Conservation (phyloP, 208 protist species). For the Endotrypanum monterogeii region DNA sequence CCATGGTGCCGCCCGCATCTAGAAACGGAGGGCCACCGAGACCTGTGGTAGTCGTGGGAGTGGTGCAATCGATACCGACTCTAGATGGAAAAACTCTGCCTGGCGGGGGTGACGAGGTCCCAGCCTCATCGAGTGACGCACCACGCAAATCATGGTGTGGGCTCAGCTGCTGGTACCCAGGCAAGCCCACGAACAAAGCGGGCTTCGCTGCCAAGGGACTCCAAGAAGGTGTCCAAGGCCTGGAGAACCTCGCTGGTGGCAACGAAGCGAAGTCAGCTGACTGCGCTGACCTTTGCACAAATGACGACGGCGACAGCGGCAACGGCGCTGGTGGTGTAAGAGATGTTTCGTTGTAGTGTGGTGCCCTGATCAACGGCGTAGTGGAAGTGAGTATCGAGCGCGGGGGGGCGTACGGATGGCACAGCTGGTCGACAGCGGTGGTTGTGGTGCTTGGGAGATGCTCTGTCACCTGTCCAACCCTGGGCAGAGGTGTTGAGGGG, state of each 20-base stretch:
- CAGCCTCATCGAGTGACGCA: background rate
- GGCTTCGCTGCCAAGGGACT: constrained; percentile 5
- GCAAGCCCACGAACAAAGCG: constrained; percentile 24
- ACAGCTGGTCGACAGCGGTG: background rate
- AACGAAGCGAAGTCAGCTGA: background rate
- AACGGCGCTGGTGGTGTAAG: background rate
- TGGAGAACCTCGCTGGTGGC: background rate
- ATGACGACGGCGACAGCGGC: background rate
- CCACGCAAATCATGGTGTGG: background rate
- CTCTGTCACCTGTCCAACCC: background rate
- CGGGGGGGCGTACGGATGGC: constrained; percentile 3
- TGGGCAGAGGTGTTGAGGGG: background rate
- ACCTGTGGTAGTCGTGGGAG: background rate
- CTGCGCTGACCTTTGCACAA: background rate
- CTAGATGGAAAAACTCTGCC: background rate
- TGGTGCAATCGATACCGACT: background rate
- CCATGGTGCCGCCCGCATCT: background rate
- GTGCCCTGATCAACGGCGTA: background rate
- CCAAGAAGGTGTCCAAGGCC: background rate
- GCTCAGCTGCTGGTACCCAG: constrained; percentile 8
- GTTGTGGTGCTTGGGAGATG: background rate
- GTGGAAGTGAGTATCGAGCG: background rate
- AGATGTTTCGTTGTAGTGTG: background rate
- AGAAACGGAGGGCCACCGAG: background rate
- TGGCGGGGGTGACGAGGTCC: background rate